These are phyloP conservation scores for Fusarium scirpi DNA, from an alignment of 2,329 filamentous ascomycete species.

Conservation along the genomic window DNA sequence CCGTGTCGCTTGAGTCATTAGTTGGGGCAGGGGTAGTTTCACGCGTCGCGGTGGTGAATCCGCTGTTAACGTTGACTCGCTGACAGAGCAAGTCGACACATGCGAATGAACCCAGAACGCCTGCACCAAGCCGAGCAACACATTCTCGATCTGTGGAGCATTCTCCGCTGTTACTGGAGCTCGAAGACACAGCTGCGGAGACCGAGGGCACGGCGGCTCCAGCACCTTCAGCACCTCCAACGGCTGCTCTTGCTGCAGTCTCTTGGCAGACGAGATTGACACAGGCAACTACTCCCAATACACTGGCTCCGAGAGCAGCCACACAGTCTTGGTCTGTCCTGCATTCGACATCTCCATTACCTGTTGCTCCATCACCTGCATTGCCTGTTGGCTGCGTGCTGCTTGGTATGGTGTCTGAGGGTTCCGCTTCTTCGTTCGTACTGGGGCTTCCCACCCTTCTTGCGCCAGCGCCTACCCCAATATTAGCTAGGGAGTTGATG, in stretches of 20 bases:
- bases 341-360: background rate
- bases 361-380: background rate
- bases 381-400: background rate
- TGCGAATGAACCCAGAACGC: constrained; percentile 5
- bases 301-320: background rate
- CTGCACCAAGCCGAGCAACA: background rate
- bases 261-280: constrained; percentile 14
- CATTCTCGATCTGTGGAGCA: constrained; percentile 20
- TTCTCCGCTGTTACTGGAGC: background rate
- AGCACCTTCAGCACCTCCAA: background rate
- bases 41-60: constrained; percentile 13
- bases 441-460: background rate
- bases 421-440: background rate
- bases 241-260: background rate
- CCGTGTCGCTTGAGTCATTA: background rate
- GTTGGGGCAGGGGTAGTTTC: background rate
- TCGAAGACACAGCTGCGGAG: background rate
- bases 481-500: background rate
- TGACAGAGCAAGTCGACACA: constrained; percentile 20
- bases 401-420: background rate
- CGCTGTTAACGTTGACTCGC: constrained; percentile 5
- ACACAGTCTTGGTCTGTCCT: constrained; percentile 17
- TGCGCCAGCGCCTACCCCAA: background rate
- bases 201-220: background rate
- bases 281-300: constrained; percentile 2